These are phyloP conservation scores for Rhodotorula diobovata DNA, from an alignment of 768 basidiomycete species.

Conservation along the genomic window DNA sequence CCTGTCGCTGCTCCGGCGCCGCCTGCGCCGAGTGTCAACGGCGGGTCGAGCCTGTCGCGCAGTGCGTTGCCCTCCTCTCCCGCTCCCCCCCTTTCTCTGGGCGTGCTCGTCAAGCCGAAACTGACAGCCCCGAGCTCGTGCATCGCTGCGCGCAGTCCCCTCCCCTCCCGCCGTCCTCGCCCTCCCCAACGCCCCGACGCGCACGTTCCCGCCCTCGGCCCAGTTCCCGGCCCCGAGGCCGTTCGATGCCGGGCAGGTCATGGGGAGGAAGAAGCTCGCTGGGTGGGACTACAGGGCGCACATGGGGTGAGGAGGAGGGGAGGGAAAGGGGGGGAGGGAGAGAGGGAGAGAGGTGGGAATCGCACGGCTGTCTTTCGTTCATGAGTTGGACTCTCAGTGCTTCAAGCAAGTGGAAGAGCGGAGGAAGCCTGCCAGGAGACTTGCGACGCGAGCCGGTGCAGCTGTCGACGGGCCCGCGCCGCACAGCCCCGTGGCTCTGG, in stretches of 20 bases:
- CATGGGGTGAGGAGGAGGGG: not conserved
- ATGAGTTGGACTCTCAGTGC: no score
- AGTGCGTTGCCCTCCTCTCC: not conserved
- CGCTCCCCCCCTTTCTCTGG: not conserved
- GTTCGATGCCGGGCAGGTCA: constrained; percentile 12
- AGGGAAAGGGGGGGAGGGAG: not conserved
- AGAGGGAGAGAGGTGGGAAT: no score
- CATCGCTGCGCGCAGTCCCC: constrained; percentile 24
- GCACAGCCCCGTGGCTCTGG: no score
- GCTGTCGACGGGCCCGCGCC: no score
- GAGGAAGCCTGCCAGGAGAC: no score
- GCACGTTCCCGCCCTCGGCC: constrained; percentile 23
- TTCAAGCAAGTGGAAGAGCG: no score
- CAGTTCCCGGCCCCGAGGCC: constrained; percentile 36
- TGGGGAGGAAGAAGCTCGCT: constrained; percentile 12
- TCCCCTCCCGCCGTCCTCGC: constrained; percentile 21
- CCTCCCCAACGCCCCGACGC: constrained; percentile 35
- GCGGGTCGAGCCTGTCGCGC: not conserved
- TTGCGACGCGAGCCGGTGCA: no score
- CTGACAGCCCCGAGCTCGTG: no score
- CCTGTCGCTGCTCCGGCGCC: not conserved
- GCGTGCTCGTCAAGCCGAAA: fast-evolving
- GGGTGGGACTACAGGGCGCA: constrained; percentile 33
- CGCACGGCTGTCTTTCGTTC: no score
- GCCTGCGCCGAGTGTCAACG: not conserved